A percentile compares a stretch with the other conserved stretches of the same genome.
These are phyloP conservation scores for Hordeum marinum DNA, from an alignment of 176 grass and related monocot genomes.

Conservation along the genomic window DNA sequence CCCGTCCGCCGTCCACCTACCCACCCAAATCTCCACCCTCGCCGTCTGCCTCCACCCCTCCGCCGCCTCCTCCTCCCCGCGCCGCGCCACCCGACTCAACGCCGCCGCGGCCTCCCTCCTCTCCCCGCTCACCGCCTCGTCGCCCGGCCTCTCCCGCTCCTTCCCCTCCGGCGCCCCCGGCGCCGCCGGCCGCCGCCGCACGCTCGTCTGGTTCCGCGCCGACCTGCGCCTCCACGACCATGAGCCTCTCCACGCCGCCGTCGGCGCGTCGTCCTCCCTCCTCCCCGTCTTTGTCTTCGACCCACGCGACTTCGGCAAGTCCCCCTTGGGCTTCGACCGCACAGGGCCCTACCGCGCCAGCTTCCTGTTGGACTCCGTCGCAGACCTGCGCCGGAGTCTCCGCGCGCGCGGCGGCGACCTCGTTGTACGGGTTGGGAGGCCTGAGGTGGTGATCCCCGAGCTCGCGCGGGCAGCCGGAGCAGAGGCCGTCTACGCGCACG, in stretches of 20 bases:
- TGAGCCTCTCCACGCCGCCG: slow-evolving; percentile 50
- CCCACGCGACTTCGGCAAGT: slow-evolving; percentile 65
- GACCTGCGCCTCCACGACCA: slow-evolving; percentile 89
- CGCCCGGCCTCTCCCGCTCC: slow-evolving; percentile 38
- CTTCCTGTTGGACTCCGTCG: slow-evolving; percentile 83
- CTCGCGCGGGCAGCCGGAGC: slow-evolving; percentile 53
- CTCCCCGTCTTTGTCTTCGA: slow-evolving; percentile 85
- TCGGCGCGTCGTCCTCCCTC: slow-evolving; percentile 53
- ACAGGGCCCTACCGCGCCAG: slow-evolving; percentile 59
- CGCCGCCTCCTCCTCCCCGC: slow-evolving; percentile 23
- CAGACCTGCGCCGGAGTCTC: slow-evolving; percentile 64
- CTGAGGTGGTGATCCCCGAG: slow-evolving; percentile 77
- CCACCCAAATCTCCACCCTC: slow-evolving; percentile 55
- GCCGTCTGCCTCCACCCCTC: slow-evolving; percentile 44
- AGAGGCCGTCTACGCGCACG: slow-evolving; percentile 76
- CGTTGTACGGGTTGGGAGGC: slow-evolving; percentile 72
- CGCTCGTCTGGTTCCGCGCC: slow-evolving; percentile 78
- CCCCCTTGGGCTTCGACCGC: slow-evolving; percentile 61
- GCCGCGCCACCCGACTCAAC: slow-evolving; percentile 24
- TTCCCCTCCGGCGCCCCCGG: slow-evolving; percentile 38
- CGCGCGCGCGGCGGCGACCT: slow-evolving; percentile 72
- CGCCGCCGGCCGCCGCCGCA: slow-evolving; percentile 56
- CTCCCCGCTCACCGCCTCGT: slow-evolving; percentile 37
- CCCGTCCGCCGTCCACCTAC: slow-evolving; percentile 52
- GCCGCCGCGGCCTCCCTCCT: slow-evolving; percentile 50